phyloP scores from a whole-genome alignment of 116 monocot genomes.

The Trichopus zeylanicus region DNA sequence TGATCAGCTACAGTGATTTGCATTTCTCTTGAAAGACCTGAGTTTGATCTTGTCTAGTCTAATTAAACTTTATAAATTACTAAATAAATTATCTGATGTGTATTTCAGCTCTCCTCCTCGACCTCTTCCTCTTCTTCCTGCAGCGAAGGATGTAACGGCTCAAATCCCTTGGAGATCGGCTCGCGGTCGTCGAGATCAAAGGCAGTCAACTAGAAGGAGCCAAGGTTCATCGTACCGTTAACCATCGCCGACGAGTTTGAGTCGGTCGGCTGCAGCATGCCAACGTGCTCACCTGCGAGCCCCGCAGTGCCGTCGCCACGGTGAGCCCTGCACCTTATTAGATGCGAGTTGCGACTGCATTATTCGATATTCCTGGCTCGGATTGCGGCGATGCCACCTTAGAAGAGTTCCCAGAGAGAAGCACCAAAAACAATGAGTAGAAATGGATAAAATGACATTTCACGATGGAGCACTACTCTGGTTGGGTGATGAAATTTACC shows the following conservation, averaged over 20 bases:
- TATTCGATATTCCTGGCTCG: constrained; percentile 47
- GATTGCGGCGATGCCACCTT: constrained; percentile 52
- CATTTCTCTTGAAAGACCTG: too few species aligned
- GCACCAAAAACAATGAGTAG: neutral
- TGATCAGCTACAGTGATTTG: too few species aligned
- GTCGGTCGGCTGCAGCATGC: constrained; percentile 16
- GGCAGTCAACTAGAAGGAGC: neutral
- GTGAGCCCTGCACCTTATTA: constrained; percentile 35
- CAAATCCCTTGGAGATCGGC: constrained; percentile 2
- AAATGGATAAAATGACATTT: neutral
- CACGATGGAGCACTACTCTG: too few species aligned
- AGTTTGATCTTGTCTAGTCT: too few species aligned
- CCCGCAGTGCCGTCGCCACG: constrained; percentile 8
- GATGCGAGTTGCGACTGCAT: constrained; percentile 44
- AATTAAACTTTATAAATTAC: too few species aligned
- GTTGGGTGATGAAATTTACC: too few species aligned
- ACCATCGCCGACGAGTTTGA: neutral
- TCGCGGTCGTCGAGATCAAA: constrained; percentile 17
- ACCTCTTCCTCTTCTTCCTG: constrained; percentile 18
- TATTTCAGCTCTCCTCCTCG: constrained; percentile 1
- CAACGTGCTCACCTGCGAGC: constrained; percentile 7
- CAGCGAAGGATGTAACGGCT: constrained; percentile 9
- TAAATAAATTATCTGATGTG: too few species aligned
- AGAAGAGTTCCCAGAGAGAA: neutral
- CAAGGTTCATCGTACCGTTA: neutral